Conservation (phyloP, 2,329 filamentous ascomycete species). For the Fusarium agapanthi region DNA sequence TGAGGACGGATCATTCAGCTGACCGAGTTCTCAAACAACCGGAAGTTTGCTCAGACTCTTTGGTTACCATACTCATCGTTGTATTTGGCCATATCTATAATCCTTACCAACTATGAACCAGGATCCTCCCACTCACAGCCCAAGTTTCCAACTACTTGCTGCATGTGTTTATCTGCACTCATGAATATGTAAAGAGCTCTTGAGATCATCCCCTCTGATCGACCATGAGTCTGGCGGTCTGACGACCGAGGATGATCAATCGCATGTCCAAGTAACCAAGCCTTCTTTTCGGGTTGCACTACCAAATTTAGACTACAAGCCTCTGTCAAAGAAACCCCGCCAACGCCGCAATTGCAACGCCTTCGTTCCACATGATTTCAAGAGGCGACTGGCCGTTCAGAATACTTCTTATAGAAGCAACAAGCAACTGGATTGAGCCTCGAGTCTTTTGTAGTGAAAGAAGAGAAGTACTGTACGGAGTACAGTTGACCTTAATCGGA, state of each 20-base stretch:
- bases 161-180: background rate
- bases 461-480: background rate
- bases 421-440: background rate
- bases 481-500: background rate
- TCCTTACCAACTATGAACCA: background rate
- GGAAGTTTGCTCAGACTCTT: slow-evolving; percentile 5
- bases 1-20: slow-evolving; percentile 8
- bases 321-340: slow-evolving; percentile 6
- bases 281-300: slow-evolving; percentile 1
- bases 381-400: slow-evolving; percentile 11
- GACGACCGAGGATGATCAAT: slow-evolving; percentile 25
- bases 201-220: slow-evolving; percentile 26
- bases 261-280: background rate
- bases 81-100: background rate
- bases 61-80: background rate
- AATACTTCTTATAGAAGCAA: background rate
- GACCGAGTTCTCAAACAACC: slow-evolving; percentile 25
- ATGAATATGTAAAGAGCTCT: background rate
- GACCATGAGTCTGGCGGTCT: slow-evolving; percentile 27
- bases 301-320: background rate
- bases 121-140: background rate
- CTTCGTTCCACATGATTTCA: slow-evolving; percentile 25
- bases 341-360: slow-evolving; percentile 25
- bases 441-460: background rate
- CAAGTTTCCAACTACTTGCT: background rate